These are phyloP conservation scores for Penicillium concentricum DNA, from an alignment of 2,329 filamentous ascomycete species.

Conservation along the genomic window DNA sequence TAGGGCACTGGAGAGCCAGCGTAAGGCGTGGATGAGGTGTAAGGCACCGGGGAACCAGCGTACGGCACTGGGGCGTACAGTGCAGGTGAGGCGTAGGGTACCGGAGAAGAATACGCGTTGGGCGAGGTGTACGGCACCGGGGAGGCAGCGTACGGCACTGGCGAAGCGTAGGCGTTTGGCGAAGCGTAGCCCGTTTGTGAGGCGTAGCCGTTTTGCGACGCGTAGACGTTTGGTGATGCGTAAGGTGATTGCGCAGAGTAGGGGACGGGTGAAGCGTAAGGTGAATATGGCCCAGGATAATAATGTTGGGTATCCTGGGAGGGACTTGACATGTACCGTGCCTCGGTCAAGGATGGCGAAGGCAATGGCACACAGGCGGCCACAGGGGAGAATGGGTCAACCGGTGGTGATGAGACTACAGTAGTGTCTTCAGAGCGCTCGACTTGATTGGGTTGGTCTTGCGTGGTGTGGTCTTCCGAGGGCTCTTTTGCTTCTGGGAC, in stretches of 20 bases:
- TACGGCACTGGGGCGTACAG: not conserved
- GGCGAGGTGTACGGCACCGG: not conserved
- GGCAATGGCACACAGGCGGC: slow-evolving; percentile 28
- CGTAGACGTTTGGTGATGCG: slow-evolving; percentile 11
- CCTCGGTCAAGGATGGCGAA: slow-evolving; percentile 33
- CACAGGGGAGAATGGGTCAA: slow-evolving; percentile 22
- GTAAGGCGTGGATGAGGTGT: slow-evolving; percentile 1
- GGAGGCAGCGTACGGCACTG: slow-evolving; percentile 7
- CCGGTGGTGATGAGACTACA: slow-evolving; percentile 26
- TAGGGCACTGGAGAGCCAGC: slow-evolving; percentile 5
- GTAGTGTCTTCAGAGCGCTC: slow-evolving; percentile 15
- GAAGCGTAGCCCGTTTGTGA: slow-evolving; percentile 18
- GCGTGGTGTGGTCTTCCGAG: not conserved
- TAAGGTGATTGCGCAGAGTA: slow-evolving; percentile 8
- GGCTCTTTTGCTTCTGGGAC: not conserved
- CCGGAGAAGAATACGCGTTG: slow-evolving; percentile 21
- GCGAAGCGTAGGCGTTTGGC: slow-evolving; percentile 10
- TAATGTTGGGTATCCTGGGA: slow-evolving; percentile 25
- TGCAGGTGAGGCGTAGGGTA: slow-evolving; percentile 22
- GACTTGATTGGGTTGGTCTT: not conserved
- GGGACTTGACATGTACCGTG: slow-evolving; percentile 28
- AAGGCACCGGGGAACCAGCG: not conserved
- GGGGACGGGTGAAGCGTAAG: slow-evolving; percentile 16
- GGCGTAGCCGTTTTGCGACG: slow-evolving; percentile 11
- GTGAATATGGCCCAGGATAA: slow-evolving; percentile 23